Evolutionary conservation across 176 grass and related monocot species (phyloP), one percentile per base, ranked within the genome.

Genomic region (Hsuehochloa calcarea): DNA sequence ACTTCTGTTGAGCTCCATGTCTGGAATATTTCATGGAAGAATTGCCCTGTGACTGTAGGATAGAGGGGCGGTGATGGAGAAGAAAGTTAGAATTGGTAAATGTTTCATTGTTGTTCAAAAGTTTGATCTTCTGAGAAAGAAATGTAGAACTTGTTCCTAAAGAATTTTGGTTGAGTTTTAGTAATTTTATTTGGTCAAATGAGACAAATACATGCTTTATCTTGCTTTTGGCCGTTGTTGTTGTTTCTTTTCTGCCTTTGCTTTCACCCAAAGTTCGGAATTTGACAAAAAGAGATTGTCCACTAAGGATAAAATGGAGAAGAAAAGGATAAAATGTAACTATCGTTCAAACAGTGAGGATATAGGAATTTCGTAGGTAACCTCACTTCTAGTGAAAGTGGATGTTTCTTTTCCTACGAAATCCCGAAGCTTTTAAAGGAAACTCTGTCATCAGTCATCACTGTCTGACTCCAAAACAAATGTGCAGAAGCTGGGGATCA

Each of bases 201-300:
- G 82, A 34, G 89, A 89, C 86, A 61, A 86, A 88, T 34, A 25
- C 78, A 3, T 58, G 17, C 29, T 31, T 70, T 65, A 54, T 68
- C 38, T 85, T 5, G 17, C 25, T 62, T 68, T 66, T 66, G 29
- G 3, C 14, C 10, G 3, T 84, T 39, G 46, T 84, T 39, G 25
- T 70, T 78, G 13, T 75, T 86, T 81, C 68, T 56, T 69, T 75
- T 77, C 29, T 14, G 1, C 41, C 89, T 93, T 93, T 93, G 85
- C 86, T 93, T 91, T 84, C 43, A 49, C 15, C 31, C 58, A 63
- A 89, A 87, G 83, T 74, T 84, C 78, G 10, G 55, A 88, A 82
- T 88, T 82, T 64, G 13, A 37, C 62, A 69, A 27, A 39, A 81
- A 82, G 35, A 23, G 11, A n/a, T 61, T 12, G 1, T 52, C 31